These are phyloP conservation scores for Alternaria sp. DNA, from an alignment of 2,329 filamentous ascomycete species.

Conservation along the genomic window DNA sequence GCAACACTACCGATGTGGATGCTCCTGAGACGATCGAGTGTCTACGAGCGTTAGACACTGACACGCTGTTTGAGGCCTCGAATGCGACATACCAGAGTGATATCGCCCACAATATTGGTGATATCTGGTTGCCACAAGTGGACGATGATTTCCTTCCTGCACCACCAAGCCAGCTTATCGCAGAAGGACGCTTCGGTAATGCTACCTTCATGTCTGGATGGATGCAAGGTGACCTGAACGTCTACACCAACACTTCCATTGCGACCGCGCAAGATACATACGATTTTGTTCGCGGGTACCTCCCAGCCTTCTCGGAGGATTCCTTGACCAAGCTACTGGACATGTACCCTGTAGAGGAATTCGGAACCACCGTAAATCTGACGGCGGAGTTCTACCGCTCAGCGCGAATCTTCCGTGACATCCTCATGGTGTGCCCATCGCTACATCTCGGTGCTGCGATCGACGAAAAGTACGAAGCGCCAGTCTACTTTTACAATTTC, in stretches of 20 bases:
- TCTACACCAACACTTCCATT: constrained; percentile 55
- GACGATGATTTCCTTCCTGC: constrained; percentile 62
- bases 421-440: constrained; percentile 61
- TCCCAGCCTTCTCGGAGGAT: constrained; percentile 46
- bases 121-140: constrained; percentile 62
- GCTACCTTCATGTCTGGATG: constrained; percentile 56
- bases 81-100: constrained; percentile 54
- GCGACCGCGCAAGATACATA: constrained; percentile 52
- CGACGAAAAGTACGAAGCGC: constrained; percentile 46
- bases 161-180: constrained; percentile 55
- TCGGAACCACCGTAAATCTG: constrained; percentile 52
- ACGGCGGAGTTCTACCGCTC: constrained; percentile 61
- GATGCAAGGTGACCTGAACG: constrained; percentile 57
- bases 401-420: constrained; percentile 61
- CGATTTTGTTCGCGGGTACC: constrained; percentile 54
- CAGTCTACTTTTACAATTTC: constrained; percentile 61
- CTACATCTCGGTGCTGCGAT: constrained; percentile 55
- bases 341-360: constrained; percentile 55
- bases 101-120: constrained; percentile 53
- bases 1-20: constrained; percentile 53
- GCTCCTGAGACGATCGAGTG: constrained; percentile 58
- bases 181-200: constrained; percentile 54
- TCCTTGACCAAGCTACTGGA: constrained; percentile 38
- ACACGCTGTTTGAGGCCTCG: constrained; percentile 56
- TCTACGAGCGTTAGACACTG: constrained; percentile 56